Percentiles rank a stretch among this genome's conserved stretches.
Evolutionary conservation across 495 filamentous ascomycete species (phyloP).

Genomic region (Letharia columbiana): DNA sequence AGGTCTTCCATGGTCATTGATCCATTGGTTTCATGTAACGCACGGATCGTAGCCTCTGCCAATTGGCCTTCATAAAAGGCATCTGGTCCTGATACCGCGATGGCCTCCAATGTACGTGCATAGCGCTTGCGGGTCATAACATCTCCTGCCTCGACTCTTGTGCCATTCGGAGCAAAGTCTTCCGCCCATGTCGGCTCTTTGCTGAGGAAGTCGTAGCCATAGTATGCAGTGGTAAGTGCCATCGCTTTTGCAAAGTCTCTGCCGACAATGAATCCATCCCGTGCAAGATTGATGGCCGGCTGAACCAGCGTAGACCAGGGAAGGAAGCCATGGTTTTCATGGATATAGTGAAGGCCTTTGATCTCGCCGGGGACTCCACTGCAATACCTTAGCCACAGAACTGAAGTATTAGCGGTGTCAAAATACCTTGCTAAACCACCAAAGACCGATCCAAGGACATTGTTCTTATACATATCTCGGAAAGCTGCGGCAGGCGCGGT

Average conservation of each 20-base stretch:
- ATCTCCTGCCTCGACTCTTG: constrained; percentile 58
- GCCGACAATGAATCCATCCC: constrained; percentile 62
- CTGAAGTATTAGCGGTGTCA: background rate
- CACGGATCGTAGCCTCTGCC: constrained; percentile 61
- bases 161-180: constrained; percentile 80
- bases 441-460: constrained; percentile 37
- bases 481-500: constrained; percentile 67
- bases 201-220: constrained; percentile 51
- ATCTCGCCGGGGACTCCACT: constrained; percentile 78
- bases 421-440: constrained; percentile 57
- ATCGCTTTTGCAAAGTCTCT: constrained; percentile 65
- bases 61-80: constrained; percentile 66
- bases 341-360: constrained; percentile 66
- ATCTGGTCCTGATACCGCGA: constrained; percentile 59
- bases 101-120: constrained; percentile 66
- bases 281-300: constrained; percentile 63
- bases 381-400: background rate
- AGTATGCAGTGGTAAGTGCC: constrained; percentile 31
- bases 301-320: constrained; percentile 58
- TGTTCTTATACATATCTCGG: constrained; percentile 68
- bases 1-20: constrained; percentile 76
- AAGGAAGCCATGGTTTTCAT: constrained; percentile 59
- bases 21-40: constrained; percentile 55
- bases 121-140: constrained; percentile 68
- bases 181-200: constrained; percentile 68